Percentiles rank a stretch among this genome's conserved stretches.
phyloP scores from a whole-genome alignment of 2,329 filamentous ascomycete species.

The Lasiodiplodia theobromae region DNA sequence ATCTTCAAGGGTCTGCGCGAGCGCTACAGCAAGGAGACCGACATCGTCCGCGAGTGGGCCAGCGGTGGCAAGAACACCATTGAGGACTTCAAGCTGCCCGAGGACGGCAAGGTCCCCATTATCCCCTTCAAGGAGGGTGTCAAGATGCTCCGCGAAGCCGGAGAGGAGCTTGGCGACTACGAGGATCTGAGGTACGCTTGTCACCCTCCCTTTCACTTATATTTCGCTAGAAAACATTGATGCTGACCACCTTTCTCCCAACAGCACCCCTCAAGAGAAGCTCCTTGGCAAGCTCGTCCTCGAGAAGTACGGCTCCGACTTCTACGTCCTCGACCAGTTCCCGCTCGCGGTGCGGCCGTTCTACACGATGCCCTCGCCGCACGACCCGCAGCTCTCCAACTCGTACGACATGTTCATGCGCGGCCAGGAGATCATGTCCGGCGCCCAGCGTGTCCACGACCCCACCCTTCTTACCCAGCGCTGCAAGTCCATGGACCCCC shows the following conservation, averaged over 20 bases:
- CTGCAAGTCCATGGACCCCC: constrained; percentile 64
- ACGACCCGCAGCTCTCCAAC: constrained; percentile 60
- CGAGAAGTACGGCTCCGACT: constrained; percentile 91
- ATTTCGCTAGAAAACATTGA: not conserved
- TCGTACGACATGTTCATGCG: constrained; percentile 76
- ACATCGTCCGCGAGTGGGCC: constrained; percentile 65
- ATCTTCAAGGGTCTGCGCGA: constrained; percentile 79
- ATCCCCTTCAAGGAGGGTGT: constrained; percentile 81
- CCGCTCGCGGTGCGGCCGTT: constrained; percentile 87
- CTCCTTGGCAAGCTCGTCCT: constrained; percentile 87
- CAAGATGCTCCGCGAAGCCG: constrained; percentile 77
- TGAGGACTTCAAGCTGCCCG: constrained; percentile 77
- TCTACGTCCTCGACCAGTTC: constrained; percentile 97
- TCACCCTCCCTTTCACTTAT: not conserved
- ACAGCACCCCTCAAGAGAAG: constrained; percentile 78
- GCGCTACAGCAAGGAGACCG: constrained; percentile 74
- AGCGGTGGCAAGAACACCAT: constrained; percentile 69
- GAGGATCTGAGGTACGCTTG: constrained; percentile 70
- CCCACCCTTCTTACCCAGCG: constrained; percentile 64
- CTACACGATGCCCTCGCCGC: constrained; percentile 78
- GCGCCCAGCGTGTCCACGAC: constrained; percentile 71
- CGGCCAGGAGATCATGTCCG: constrained; percentile 72
- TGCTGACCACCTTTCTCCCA: not conserved
- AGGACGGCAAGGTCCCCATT: constrained; percentile 75
- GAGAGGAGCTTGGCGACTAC: constrained; percentile 76